Percentiles rank a stretch among this genome's conserved stretches.
Conservation (phyloP, 2,329 filamentous ascomycete genomes). For the Apiospora marii region DNA sequence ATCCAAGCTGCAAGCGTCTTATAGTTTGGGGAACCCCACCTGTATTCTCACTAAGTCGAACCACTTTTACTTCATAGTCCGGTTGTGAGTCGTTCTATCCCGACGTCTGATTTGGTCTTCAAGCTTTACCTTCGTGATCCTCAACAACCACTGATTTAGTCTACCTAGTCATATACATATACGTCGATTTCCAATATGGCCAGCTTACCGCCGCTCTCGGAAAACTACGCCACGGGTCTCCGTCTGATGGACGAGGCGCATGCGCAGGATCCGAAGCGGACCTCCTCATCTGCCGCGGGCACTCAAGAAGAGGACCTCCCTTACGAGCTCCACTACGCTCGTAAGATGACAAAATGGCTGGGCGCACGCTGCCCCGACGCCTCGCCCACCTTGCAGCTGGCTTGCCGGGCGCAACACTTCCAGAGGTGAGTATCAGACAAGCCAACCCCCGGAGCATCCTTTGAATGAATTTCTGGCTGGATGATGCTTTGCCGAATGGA, state of each 20-base stretch:
- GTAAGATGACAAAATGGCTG: conserved; percentile 81
- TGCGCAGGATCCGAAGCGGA: conserved; percentile 68
- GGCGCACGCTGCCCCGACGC: conserved; percentile 65
- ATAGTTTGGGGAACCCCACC: background rate
- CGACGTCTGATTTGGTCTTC: background rate
- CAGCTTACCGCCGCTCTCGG: conserved; percentile 37
- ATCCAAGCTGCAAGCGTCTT: background rate
- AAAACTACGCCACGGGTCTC: conserved; percentile 61
- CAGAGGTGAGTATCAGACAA: conserved; percentile 57
- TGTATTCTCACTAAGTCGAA: background rate
- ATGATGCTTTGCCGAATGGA: background rate
- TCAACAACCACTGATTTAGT: too few species aligned
- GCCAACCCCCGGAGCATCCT: background rate
- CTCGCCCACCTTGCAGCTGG: conserved; percentile 73
- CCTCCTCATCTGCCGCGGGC: conserved; percentile 48
- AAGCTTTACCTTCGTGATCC: background rate
- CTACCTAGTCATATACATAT: background rate
- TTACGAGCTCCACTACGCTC: conserved; percentile 84
- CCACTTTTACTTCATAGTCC: conserved; percentile 1
- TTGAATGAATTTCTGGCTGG: background rate
- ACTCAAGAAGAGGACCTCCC: conserved; percentile 52
- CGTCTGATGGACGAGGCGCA: conserved; percentile 78
- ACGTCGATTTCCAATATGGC: background rate
- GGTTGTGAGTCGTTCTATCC: background rate
- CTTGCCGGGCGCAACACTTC: conserved; percentile 86